These are phyloP conservation scores for Cutaneotrichosporon sp. DNA, from an alignment of 1,284 basidiomycete species.

Conservation along the genomic window DNA sequence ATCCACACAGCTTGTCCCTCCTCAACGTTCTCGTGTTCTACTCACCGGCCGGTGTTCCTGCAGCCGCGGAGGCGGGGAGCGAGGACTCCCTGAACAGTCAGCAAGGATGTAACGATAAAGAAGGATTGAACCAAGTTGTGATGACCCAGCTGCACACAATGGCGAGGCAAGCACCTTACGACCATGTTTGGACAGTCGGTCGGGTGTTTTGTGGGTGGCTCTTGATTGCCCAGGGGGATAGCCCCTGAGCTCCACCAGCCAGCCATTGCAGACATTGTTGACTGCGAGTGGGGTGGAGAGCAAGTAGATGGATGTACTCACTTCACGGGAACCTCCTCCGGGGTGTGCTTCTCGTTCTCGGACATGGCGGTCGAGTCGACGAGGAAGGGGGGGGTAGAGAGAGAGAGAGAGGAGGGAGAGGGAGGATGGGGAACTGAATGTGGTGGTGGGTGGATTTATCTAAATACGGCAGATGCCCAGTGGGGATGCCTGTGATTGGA, in stretches of 20 bases:
- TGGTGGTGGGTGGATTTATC: conserved; percentile 16
- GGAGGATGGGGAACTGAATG: conserved; percentile 15
- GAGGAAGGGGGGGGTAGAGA: conserved; percentile 18
- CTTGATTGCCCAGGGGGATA: not conserved
- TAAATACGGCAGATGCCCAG: conserved; percentile 26
- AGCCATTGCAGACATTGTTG: not conserved
- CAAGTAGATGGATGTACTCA: conserved; percentile 27
- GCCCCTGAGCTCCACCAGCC: not conserved
- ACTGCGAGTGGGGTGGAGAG: not conserved
- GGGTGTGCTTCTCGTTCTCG: conserved; percentile 45
- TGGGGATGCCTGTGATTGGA: conserved; percentile 22
- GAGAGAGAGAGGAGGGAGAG: conserved; percentile 18
- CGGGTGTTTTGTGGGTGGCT: not conserved
- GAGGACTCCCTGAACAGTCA: conserved; percentile 38
- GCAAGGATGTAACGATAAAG: not conserved
- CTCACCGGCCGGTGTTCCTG: conserved; percentile 29
- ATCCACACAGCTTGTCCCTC: not conserved
- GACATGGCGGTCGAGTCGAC: conserved; percentile 34
- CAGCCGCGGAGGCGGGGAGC: conserved; percentile 28
- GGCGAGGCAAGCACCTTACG: not conserved
- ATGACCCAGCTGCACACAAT: conserved; percentile 7
- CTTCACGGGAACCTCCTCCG: conserved; percentile 47
- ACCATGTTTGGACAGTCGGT: not conserved
- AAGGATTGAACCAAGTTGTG: not conserved
- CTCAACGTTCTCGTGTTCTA: not conserved